Percentiles rank a stretch among this genome's conserved stretches.
Conservation (phyloP, 306 rosid genomes). For the Cucurbita maxima region DNA sequence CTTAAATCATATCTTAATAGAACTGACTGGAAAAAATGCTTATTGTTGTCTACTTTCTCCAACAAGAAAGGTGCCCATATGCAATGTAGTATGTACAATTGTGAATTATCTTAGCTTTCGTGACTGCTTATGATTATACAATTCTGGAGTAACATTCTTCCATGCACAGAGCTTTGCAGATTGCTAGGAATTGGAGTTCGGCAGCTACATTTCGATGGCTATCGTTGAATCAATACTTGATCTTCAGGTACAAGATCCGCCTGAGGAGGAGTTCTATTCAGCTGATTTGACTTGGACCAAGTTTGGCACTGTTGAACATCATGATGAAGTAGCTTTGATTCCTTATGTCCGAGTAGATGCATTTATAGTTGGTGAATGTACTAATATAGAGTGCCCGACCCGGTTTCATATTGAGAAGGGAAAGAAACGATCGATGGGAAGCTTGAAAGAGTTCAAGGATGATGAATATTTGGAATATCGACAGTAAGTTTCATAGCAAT, state of each 20-base stretch:
- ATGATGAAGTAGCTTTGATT: conserved; percentile 79
- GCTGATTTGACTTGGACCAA: conserved; percentile 76
- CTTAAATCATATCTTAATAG: neutral
- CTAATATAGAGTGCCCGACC: conserved; percentile 68
- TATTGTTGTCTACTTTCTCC: too few species aligned
- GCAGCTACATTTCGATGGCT: conserved; percentile 22
- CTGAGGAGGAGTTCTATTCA: conserved; percentile 62
- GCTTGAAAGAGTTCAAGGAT: conserved; percentile 71
- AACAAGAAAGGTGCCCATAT: too few species aligned
- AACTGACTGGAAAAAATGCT: neutral
- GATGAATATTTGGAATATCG: conserved; percentile 88
- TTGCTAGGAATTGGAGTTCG: neutral
- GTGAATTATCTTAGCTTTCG: neutral
- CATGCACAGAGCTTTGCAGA: neutral
- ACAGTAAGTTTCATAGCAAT: conserved; percentile 35
- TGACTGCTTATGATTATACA: neutral
- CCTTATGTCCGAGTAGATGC: conserved; percentile 80
- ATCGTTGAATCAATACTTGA: conserved; percentile 49
- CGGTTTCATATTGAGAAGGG: conserved; percentile 78
- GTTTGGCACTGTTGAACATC: conserved; percentile 58
- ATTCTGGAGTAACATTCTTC: neutral
- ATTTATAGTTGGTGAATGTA: conserved; percentile 79
- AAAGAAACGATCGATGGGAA: conserved; percentile 55
- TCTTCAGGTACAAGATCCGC: conserved; percentile 80
- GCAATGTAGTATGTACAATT: neutral